Conservation (phyloP, 352 stramenopile genomes). For the Pseudoperonospora humuli region DNA sequence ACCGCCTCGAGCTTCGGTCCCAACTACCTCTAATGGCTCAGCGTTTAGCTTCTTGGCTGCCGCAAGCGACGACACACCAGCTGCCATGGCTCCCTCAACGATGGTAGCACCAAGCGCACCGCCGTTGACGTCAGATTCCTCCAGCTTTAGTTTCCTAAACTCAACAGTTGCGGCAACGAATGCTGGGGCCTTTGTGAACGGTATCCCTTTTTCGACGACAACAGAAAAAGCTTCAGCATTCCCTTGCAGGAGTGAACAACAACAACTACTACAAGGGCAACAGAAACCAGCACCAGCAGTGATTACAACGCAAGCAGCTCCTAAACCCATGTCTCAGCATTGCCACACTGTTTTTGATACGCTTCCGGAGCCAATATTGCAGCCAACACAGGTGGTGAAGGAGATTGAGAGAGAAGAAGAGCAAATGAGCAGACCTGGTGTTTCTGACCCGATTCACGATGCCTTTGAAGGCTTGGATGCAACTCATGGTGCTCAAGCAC, state of each 20-base stretch:
- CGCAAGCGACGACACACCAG: neutral
- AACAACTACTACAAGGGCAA: conserved; percentile 8
- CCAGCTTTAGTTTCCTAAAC: conserved; percentile 36
- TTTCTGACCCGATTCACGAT: conserved; percentile 68
- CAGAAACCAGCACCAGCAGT: conserved; percentile 8
- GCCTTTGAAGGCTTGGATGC: conserved; percentile 64
- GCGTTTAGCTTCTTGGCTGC: conserved; percentile 22
- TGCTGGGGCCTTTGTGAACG: conserved; percentile 13
- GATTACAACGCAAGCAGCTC: conserved; percentile 7
- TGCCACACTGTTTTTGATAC: conserved; percentile 50
- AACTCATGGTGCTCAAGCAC: conserved; percentile 31
- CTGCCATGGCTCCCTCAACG: neutral
- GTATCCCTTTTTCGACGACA: conserved; percentile 15
- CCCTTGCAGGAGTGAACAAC: conserved; percentile 16
- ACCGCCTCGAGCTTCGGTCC: conserved; percentile 1
- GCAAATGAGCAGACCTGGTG: conserved; percentile 21
- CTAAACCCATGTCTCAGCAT: conserved; percentile 12
- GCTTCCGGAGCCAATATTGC: conserved; percentile 38
- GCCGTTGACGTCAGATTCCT: conserved; percentile 22
- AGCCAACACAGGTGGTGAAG: conserved; percentile 9
- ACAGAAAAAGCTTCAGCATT: conserved; percentile 34
- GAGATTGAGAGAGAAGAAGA: conserved; percentile 21
- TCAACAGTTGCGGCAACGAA: conserved; percentile 2
- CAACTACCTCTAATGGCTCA: conserved; percentile 1
- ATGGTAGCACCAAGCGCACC: conserved; percentile 23